Evolutionary conservation across 2,329 filamentous ascomycete species (phyloP).

Genomic region (Fusarium musae): DNA sequence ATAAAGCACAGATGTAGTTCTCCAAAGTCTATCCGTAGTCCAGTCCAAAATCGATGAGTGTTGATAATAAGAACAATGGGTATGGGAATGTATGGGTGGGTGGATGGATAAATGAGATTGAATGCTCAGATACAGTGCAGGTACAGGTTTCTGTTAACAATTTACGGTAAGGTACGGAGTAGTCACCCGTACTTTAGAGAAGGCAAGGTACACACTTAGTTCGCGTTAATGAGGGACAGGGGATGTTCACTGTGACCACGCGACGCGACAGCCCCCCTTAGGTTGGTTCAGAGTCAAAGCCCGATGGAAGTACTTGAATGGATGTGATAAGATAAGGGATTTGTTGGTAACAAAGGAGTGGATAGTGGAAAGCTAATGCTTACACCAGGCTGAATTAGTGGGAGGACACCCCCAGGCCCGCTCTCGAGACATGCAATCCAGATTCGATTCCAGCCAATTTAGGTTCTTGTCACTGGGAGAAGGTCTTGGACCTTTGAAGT

Average conservation of each 20-base stretch:
- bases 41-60: neutral
- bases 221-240: conserved; percentile 32
- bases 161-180: neutral
- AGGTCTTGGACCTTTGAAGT: neutral
- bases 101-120: conserved; percentile 9
- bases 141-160: conserved; percentile 24
- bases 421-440: neutral
- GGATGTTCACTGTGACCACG: conserved; percentile 14
- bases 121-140: conserved; percentile 25
- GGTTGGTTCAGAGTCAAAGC: neutral
- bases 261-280: conserved; percentile 32
- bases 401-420: conserved; percentile 3
- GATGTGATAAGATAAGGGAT: conserved; percentile 34
- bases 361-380: neutral
- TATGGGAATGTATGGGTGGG: conserved; percentile 11
- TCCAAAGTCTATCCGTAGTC: neutral
- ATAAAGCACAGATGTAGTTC: neutral
- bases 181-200: conserved; percentile 15
- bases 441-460: neutral
- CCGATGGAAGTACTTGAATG: neutral
- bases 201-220: conserved; percentile 28
- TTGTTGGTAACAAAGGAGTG: neutral
- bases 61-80: conserved; percentile 21
- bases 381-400: conserved; percentile 4
- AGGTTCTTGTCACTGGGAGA: neutral